These are phyloP conservation scores for Protomyces gravidus DNA, from an alignment of 1,139 yeast genomes.

Conservation along the genomic window DNA sequence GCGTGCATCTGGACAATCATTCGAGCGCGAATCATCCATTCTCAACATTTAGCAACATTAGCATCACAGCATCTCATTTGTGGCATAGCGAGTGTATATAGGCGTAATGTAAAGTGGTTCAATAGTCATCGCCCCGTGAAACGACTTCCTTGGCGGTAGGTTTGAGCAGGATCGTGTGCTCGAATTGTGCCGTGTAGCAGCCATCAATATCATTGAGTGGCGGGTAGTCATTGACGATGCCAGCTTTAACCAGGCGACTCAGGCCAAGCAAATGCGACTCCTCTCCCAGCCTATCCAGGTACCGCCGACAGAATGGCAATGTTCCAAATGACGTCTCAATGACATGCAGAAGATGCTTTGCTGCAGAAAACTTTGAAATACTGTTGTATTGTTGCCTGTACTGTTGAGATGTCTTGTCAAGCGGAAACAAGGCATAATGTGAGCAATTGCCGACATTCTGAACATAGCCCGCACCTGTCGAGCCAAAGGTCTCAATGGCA, in stretches of 20 bases:
- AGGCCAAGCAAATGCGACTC: conserved; percentile 83
- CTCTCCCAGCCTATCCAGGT: conserved; percentile 85
- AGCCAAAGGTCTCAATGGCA: conserved; percentile 97
- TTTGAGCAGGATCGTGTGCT: conserved; percentile 85
- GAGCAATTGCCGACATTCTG: conserved; percentile 85
- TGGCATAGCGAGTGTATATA: neutral
- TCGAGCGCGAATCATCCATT: neutral
- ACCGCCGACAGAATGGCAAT: conserved; percentile 93
- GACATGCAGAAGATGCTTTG: conserved; percentile 59
- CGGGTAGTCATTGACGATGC: conserved; percentile 89
- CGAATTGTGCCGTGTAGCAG: conserved; percentile 91
- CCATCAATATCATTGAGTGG: conserved; percentile 86
- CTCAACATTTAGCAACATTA: neutral
- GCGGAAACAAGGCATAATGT: conserved; percentile 62
- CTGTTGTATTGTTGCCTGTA: conserved; percentile 50
- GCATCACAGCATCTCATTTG: neutral
- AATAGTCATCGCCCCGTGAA: conserved; percentile 91
- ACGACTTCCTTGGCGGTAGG: conserved; percentile 92
- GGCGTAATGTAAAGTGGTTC: neutral
- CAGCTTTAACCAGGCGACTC: conserved; percentile 77
- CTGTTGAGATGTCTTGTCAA: conserved; percentile 11
- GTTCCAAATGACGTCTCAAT: conserved; percentile 86
- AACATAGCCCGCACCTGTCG: conserved; percentile 93
- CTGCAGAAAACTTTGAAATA: conserved; percentile 58
- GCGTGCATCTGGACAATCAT: neutral